These are phyloP conservation scores for Pythium monospermum DNA, from an alignment of 352 stramenopile species.

Conservation along the genomic window DNA sequence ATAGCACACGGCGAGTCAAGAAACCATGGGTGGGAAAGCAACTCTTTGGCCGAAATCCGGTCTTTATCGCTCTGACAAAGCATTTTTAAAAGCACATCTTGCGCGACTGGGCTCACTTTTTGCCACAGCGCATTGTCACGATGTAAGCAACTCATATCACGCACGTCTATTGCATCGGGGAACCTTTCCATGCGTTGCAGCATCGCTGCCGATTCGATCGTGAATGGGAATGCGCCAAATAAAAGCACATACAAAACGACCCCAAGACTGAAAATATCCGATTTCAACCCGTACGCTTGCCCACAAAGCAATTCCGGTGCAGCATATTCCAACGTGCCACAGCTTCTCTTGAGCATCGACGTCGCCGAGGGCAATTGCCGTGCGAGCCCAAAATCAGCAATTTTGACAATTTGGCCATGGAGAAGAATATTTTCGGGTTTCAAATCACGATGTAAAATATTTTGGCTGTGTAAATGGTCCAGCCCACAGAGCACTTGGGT, in stretches of 20 bases:
- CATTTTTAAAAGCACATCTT: conserved; percentile 65
- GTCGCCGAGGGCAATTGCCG: conserved; percentile 47
- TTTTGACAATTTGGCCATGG: conserved; percentile 63
- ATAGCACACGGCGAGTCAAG: conserved; percentile 2
- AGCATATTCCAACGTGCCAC: conserved; percentile 74
- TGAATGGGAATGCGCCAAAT: conserved; percentile 77
- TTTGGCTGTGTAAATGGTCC: conserved; percentile 57
- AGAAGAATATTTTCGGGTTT: conserved; percentile 83
- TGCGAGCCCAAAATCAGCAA: conserved; percentile 76
- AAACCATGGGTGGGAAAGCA: conserved; percentile 69
- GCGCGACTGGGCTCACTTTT: conserved; percentile 39
- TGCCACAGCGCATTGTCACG: conserved; percentile 54
- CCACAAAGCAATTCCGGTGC: conserved; percentile 66
- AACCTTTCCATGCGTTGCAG: conserved; percentile 66
- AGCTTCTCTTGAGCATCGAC: conserved; percentile 56
- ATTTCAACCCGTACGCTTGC: conserved; percentile 66
- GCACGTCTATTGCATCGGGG: conserved; percentile 51
- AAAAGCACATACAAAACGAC: conserved; percentile 77
- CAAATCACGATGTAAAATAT: conserved; percentile 69
- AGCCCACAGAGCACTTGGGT: conserved; percentile 51
- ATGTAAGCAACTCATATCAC: conserved; percentile 76
- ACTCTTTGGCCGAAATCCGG: conserved; percentile 54
- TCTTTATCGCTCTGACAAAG: conserved; percentile 39
- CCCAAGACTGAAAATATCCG: conserved; percentile 75
- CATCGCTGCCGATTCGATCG: conserved; percentile 57